Conservation (phyloP, 2,329 filamentous ascomycete genomes). For the Aspergillus novofumigatus region DNA sequence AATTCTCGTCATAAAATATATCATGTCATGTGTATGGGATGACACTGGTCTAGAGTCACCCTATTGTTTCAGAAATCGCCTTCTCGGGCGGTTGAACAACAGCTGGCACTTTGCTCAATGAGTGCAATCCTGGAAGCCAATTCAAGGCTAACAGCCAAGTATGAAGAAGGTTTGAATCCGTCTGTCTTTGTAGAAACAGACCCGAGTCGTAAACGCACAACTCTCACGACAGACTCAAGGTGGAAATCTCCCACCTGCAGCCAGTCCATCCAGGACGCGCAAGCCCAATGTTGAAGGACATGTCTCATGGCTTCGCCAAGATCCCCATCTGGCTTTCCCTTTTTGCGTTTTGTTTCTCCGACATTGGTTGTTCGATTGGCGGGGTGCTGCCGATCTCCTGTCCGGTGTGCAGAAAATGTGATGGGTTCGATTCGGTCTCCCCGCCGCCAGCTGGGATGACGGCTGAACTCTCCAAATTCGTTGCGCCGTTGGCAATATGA, state of each 20-base stretch:
- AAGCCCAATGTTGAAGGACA: not conserved
- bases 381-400: slow-evolving; percentile 33
- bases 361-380: slow-evolving; percentile 25
- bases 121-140: not conserved
- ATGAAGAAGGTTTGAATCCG: not conserved
- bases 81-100: not conserved
- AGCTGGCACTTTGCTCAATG: not conserved
- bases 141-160: not conserved
- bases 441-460: slow-evolving; percentile 50
- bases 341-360: slow-evolving; percentile 11
- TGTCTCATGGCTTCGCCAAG: slow-evolving; percentile 7
- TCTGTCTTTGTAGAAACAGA: not conserved
- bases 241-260: not conserved
- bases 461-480: slow-evolving; percentile 32
- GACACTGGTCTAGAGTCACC: not conserved
- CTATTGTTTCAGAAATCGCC: not conserved
- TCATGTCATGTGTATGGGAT: slow-evolving; percentile 3
- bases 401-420: slow-evolving; percentile 4
- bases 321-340: slow-evolving; percentile 6
- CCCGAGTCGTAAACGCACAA: not conserved
- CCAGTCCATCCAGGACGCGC: not conserved
- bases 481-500: slow-evolving; percentile 12
- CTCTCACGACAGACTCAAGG: not conserved
- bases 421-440: slow-evolving; percentile 40
- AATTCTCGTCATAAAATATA: slow-evolving; percentile 1